Evolutionary conservation across 2,329 filamentous ascomycete species (phyloP).

Genomic region (Arachnomyces sp.): DNA sequence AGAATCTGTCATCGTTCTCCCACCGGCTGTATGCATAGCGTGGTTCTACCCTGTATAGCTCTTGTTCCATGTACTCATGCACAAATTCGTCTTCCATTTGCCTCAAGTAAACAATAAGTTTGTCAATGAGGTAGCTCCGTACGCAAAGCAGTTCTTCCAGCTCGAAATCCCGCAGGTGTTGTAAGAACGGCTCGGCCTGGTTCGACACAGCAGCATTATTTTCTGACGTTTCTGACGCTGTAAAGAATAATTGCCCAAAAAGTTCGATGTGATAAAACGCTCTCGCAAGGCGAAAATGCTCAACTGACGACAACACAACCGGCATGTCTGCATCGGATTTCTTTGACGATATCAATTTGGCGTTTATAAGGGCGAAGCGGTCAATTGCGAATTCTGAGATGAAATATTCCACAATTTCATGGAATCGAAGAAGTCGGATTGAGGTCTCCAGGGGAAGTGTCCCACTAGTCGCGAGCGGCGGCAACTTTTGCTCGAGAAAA

Average conservation of each 20-base stretch:
- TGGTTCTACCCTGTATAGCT: neutral
- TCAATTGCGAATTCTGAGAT: too few species aligned
- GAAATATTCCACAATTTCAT: too few species aligned
- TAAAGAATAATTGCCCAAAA: neutral
- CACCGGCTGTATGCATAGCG: neutral
- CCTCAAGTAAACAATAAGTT: neutral
- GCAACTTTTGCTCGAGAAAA: too few species aligned
- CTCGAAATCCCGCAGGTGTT: neutral
- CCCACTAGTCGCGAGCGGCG: too few species aligned
- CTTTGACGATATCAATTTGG: too few species aligned
- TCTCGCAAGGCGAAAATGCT: neutral
- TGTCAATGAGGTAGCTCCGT: neutral
- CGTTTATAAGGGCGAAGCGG: too few species aligned
- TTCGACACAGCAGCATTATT: neutral
- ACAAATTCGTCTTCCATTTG: conserved; percentile 1
- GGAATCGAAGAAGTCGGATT: too few species aligned
- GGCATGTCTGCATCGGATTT: too few species aligned
- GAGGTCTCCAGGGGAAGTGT: too few species aligned
- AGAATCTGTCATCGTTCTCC: neutral
- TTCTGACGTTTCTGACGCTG: neutral
- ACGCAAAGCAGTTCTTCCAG: conserved; percentile 2
- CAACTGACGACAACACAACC: neutral
- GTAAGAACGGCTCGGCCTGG: neutral
- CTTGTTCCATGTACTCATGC: neutral
- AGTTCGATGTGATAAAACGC: conserved; percentile 1